A percentile compares a stretch with the other conserved stretches of the same genome.
phyloP scores from a whole-genome alignment of 148 eudicot genomes.

The Rhododendron mucronatum region DNA sequence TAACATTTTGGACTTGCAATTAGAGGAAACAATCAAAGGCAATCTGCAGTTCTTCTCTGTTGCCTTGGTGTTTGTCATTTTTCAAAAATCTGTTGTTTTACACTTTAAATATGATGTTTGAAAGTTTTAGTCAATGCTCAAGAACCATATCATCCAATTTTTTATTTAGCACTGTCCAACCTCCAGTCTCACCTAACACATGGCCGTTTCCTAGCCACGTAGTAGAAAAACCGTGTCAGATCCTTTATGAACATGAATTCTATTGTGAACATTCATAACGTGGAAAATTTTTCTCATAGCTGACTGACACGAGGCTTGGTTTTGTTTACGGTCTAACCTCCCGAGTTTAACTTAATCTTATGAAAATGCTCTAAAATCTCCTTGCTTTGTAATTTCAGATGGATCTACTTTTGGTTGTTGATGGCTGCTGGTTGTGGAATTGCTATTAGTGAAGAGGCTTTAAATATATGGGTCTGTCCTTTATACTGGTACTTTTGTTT shows the following conservation, averaged over 20 bases:
- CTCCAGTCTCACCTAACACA: background rate
- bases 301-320: background rate
- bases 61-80: background rate
- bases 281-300: background rate
- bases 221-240: background rate
- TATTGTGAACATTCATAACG: background rate
- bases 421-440: conserved; percentile 96
- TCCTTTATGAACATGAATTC: background rate
- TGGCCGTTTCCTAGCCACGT: background rate
- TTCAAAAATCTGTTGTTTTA: background rate
- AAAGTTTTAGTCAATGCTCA: background rate
- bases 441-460: conserved; percentile 95
- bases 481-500: conserved; percentile 55
- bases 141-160: background rate
- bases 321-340: background rate
- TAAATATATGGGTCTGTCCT: conserved; percentile 96
- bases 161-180: background rate
- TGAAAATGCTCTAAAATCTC: background rate
- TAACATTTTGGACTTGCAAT: background rate
- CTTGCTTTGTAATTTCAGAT: conserved; percentile 34
- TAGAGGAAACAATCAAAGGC: background rate
- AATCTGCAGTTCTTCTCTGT: background rate
- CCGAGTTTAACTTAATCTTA: background rate
- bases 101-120: background rate
- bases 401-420: conserved; percentile 94